Evolutionary conservation across 2,329 filamentous ascomycete species (phyloP).

Genomic region (Phialophora tarda): DNA sequence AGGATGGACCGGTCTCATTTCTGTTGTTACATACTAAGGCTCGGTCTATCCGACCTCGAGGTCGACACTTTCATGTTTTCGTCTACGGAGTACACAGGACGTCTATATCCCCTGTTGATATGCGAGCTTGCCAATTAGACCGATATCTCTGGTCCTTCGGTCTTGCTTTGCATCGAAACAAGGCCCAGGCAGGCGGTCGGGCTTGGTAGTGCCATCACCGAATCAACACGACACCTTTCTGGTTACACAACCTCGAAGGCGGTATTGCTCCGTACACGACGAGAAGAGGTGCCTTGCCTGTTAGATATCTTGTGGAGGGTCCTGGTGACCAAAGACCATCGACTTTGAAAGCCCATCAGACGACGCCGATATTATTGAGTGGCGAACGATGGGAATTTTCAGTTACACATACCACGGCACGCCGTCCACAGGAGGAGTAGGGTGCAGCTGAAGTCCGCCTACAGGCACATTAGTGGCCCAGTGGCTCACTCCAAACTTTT

Average conservation of each 20-base stretch:
- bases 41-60: not conserved
- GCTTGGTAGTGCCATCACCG: not conserved
- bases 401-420: not conserved
- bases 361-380: not conserved
- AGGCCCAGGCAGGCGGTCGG: too few relatives aligned
- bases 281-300: not conserved
- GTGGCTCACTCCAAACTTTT: not conserved
- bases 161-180: not conserved
- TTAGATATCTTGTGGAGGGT: not conserved
- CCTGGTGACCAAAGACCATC: not conserved
- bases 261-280: not conserved
- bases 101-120: not conserved
- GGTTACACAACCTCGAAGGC: not conserved
- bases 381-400: not conserved
- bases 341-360: not conserved
- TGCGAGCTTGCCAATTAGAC: not conserved
- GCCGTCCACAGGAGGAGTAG: not conserved
- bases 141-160: not conserved
- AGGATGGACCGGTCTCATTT: not conserved
- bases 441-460: not conserved
- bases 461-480: not conserved
- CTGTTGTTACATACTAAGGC: not conserved
- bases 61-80: not conserved
- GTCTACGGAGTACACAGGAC: not conserved
- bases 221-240: not conserved